phyloP scores from a whole-genome alignment of 495 filamentous ascomycete species.

The Trichoderma asperelloides region DNA sequence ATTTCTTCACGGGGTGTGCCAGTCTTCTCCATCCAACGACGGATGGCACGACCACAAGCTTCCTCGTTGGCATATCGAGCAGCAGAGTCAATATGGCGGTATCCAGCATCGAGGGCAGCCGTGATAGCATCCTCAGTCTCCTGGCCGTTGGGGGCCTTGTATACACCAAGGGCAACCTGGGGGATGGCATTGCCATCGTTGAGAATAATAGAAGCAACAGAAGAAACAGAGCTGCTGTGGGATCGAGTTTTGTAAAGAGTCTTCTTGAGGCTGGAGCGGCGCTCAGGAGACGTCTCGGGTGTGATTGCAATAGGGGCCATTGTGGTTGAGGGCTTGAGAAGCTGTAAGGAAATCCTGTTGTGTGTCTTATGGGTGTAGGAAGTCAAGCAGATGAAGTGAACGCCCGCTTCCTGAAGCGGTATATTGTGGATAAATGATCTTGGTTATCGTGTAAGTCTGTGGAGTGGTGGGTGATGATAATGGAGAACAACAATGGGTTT shows the following conservation, averaged over 20 bases:
- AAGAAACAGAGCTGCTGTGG: not conserved
- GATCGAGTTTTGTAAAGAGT: not conserved
- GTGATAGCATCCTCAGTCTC: slow-evolving; percentile 11
- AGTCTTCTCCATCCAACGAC: slow-evolving; percentile 40
- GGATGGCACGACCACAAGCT: slow-evolving; percentile 49
- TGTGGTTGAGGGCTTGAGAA: not conserved
- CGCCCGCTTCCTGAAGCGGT: not conserved
- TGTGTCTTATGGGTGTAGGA: not conserved
- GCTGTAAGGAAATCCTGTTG: not conserved
- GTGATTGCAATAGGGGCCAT: slow-evolving; percentile 8
- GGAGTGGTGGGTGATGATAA: not conserved
- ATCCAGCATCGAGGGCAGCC: slow-evolving; percentile 34
- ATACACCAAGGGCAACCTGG: slow-evolving; percentile 7
- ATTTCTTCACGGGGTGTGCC: slow-evolving; percentile 45
- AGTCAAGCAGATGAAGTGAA: not conserved
- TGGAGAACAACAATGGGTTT: not conserved
- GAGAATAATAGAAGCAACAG: slow-evolving; percentile 2
- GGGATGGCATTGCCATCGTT: slow-evolving; percentile 11
- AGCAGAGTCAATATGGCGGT: slow-evolving; percentile 44
- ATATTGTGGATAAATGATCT: not conserved
- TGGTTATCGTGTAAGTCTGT: not conserved
- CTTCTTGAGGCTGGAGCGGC: not conserved
- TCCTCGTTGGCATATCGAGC: slow-evolving; percentile 50
- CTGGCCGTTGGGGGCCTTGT: slow-evolving; percentile 10
- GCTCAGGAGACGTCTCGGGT: slow-evolving; percentile 9